Evolutionary conservation across 176 grass and related monocot genomes (phyloP), one percentile per base, ranked within the genome.

Genomic region (Oryza glaberrima): DNA sequence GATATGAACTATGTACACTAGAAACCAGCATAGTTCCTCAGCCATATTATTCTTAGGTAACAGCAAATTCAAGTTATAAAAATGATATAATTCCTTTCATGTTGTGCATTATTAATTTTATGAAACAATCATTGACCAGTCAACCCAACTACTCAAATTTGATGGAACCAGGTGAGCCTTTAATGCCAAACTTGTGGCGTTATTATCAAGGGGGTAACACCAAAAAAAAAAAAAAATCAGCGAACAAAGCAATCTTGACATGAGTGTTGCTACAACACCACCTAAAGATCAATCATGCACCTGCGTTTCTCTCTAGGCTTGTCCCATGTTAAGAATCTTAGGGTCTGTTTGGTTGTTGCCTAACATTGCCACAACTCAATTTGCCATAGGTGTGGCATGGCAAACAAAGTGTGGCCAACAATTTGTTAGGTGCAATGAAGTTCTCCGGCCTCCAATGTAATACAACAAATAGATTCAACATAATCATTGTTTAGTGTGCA

Each of bases 1-100:
- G 0, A 61, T 9, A 19, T 61, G 20, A n/a, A 22, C 1, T 61
- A 48, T 65, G 60, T 30, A 36, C 14, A 46, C 47, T 73, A 34
- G 7, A 45, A 61, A 65, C 30, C 71, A 82, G 54, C 14, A 65
- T 46, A 80, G 52, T 65, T 26, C 30, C 56, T 65, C 64, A 7
- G 12, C 15, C 22, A 74, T 47, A 28, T 32, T 63, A 32, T 15
- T 61, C 51, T 63, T 48, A 65, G 40, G 41, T 28, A 38, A 16
- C 38, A 13, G 64, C 9, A 72, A 64, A 56, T 73, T 79, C 38
- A 69, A 69, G 14, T 15, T 72, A 72, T 60, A 70, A 15, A 81
- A 58, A 81, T 41, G 11, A 70, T 81, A 58, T 81, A 71, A 26
- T 71, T 43, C 68, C 70, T 26, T 81, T 43, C 23, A 9, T 75